Base-by-base conservation (phyloP, 208 protist genomes). In the Strigomonas culicis region DNA sequence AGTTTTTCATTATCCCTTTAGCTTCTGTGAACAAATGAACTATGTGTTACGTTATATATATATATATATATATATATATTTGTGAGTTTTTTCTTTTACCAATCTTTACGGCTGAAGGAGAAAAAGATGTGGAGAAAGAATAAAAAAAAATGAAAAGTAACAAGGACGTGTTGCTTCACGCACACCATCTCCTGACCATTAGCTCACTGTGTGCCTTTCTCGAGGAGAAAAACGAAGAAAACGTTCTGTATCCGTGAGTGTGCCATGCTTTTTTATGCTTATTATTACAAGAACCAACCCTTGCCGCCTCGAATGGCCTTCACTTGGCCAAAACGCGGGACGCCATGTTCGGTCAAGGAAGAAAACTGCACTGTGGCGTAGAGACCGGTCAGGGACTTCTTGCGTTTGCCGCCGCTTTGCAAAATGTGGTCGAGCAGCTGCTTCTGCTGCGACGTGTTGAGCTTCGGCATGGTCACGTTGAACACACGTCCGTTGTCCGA, bases 301-400 rank as follows among this genome's bases (percentile, higher is more conserved):
- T 92, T 93, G 0, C 86, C 84, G 2, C 90, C 90, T 17, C 90
- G 81, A 46, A 95, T 93, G 25, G 82, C 82, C 69, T 95, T 95
- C 24, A 95, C 81, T 32, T 75, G 81, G 27, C 74, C 82, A 72
- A 95, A 95, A 49, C 90, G 86, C 22, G 90, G 90, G 25, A 95
- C 72, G 2, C 86, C 90, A 59, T 95, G 75, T 66, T 90, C 85
- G 17, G 89, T 95, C 27, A 95, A 70, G 1, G 81, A 77, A 50
- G 77, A 68, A 60, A 76, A 95, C 77, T 93, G 90, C 50, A 95
- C 85, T 2, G 89, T 95, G 10, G 78, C 89, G 62, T 95, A 92
- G 15, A 92, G 68, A 4, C 89, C 89, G 1, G 89, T 93, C 52
- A 95, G 68, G 1, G 84, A 24, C 21, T 41, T 19, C 68, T 70